phyloP scores from a whole-genome alignment of 352 stramenopile genomes.

The Globisporangium spiculum region DNA sequence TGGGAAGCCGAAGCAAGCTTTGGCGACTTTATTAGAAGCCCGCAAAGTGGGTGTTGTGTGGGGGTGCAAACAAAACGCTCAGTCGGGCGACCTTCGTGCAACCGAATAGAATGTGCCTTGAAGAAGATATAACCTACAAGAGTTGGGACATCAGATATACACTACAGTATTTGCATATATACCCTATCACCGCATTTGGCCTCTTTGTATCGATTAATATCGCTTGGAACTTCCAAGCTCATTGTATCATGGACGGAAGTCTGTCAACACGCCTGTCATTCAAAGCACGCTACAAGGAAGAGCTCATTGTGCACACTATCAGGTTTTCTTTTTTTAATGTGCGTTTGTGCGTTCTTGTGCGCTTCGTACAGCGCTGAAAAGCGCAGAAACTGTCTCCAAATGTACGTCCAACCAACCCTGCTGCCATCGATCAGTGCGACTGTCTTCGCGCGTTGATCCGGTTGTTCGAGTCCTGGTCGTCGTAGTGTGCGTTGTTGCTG shows the following conservation, averaged over 20 bases:
- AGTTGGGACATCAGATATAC: not conserved
- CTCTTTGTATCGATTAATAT: too few species aligned
- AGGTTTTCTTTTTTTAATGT: too few species aligned
- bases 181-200: not conserved
- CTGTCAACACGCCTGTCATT: too few species aligned
- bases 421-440: constrained; percentile 39
- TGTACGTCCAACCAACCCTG: not conserved
- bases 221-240: too few species aligned
- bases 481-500: constrained; percentile 5
- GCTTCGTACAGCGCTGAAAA: not conserved
- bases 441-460: constrained; percentile 57
- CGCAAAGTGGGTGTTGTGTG: not conserved
- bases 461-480: constrained; percentile 12
- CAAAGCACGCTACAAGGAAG: not conserved
- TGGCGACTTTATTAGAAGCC: not conserved
- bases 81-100: not conserved
- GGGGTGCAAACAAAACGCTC: not conserved
- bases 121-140: too few species aligned
- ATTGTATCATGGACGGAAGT: too few species aligned
- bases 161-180: not conserved
- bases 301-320: not conserved
- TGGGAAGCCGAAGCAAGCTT: not conserved
- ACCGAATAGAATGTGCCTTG: not conserved
- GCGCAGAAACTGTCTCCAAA: not conserved
- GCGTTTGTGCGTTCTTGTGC: too few species aligned